A percentile compares a stretch with the other conserved stretches of the same genome.
Evolutionary conservation across 2,329 filamentous ascomycete genomes (phyloP).

Genomic region (Pseudopyricularia javanii): DNA sequence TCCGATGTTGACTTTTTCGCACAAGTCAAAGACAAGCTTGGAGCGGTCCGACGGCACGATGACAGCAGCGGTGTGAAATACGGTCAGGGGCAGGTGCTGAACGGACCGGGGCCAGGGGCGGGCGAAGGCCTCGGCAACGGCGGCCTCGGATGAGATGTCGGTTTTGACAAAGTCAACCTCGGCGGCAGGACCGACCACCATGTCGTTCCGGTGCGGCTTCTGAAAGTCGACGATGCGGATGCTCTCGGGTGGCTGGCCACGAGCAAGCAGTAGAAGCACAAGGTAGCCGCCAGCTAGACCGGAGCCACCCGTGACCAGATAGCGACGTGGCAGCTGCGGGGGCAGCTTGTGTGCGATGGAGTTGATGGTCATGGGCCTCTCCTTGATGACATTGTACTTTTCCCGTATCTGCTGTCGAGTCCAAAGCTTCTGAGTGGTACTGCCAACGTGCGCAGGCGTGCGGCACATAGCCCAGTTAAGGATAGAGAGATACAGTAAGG

Average conservation of each 20-base stretch:
- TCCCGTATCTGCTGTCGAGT: conserved; percentile 15
- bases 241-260: conserved; percentile 29
- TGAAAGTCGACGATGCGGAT: conserved; percentile 35
- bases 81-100: conserved; percentile 29
- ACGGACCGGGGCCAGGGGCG: conserved; percentile 26
- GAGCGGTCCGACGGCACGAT: conserved; percentile 31
- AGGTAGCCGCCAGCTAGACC: conserved; percentile 34
- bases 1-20: conserved; percentile 30
- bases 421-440: conserved; percentile 17
- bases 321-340: conserved; percentile 20
- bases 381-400: conserved; percentile 17
- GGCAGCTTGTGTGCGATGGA: conserved; percentile 16
- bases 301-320: conserved; percentile 23
- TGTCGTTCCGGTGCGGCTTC: conserved; percentile 22
- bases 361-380: conserved; percentile 13
- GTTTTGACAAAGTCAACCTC: conserved; percentile 26
- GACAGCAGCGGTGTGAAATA: conserved; percentile 35
- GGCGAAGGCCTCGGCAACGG: conserved; percentile 25
- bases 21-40: conserved; percentile 21
- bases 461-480: conserved; percentile 18
- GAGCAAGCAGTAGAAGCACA: conserved; percentile 31
- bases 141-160: conserved; percentile 27
- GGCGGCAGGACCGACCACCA: conserved; percentile 19
- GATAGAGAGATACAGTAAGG: conserved; percentile 8
- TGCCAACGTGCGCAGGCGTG: conserved; percentile 16